Evolutionary conservation across 2,329 filamentous ascomycete species (phyloP), one percentile per base, ranked within the genome.

Genomic region (Ceratocystis eucalypticola): DNA sequence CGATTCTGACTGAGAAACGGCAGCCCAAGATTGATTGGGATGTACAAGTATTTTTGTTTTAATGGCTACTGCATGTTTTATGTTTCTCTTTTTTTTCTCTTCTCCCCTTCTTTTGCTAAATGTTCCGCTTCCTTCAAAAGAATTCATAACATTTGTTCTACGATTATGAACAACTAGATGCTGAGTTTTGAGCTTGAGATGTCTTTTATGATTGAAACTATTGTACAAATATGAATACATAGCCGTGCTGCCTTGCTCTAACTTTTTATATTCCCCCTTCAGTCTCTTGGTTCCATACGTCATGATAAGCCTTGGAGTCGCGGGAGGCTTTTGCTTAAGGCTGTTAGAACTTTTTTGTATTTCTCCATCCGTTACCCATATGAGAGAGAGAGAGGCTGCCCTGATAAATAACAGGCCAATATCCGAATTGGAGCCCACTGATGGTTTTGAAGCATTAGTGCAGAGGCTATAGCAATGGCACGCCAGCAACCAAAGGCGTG

Each of bases 1-100:
- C 66, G 83, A 86, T 72, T 85, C 83, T 67, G 80, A 84, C 70
- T 84, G 80, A 75, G 44, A 28, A 20, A 37, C 17, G 15, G 17
- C 7, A 33, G 55, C 55, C n/a, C n/a, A n/a, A 8, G 17, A 28
- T 50, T 63, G 41, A n/a, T 50, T 50, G 41, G 22, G 20, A 28
- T 50, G 10, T 48, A 30, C 44, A 44, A 62, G 37, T 65, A 33
- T 30, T 30, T 41, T 53, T 41, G 12, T 41, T 61, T 37, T 66
- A 66, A 62, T 63, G 57, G n/a, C 20, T 67, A 48, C 17, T 68
- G 50, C 45, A 45, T 62, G 25, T 48, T 57, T 63, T 20, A 50
- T 63, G 61, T 28, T 15, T 41, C 37, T 41, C 37, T 12, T 12
- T 41, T 41, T 41, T 5, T 41, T 4, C 10, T 12, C 10, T 15